Base-by-base conservation (phyloP, 176 grass and related monocot species). In the Hyparrhenia diplandra region DNA sequence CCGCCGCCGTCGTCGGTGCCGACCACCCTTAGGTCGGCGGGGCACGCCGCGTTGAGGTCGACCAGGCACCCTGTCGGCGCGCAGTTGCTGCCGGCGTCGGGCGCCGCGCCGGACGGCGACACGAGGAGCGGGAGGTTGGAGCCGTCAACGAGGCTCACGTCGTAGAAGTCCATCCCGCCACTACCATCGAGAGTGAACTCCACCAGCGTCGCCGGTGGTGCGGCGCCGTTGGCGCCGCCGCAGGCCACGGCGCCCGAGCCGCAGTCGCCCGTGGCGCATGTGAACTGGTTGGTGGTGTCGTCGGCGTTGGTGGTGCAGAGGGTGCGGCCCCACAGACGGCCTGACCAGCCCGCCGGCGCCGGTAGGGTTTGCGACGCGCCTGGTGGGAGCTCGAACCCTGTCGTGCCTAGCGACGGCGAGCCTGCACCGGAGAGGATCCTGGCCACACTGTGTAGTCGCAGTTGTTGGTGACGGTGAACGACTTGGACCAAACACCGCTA, bases 121-220 rank as follows among this genome's bases (percentile, higher is more conserved):
- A 60, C 57, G 4, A 60, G 57, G 23, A 60, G 23, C 10, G 57
- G 57, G 23, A 98, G 81, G 87, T 98, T 98, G 85, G 88, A 98
- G 1, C 95, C 95, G 74, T 98, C 95, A 24, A 98, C 92, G 1
- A 98, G 80, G 74, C 95, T 98, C 39, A 98, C 95, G 89, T 98
- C 95, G 85, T 98, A 98, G 81, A 86, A 98, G 79, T 98, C 95
- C 81, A 88, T 89, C 14, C 80, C 84, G 8, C 35, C 83, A n/a
- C 73, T 43, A 0, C 57, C 57, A 24, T 60, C 57, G 0, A 60
- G 57, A 10, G 57, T 60, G 57, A 60, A 60, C 57, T 60, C 57
- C 23, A 11, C 57, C 24, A 60, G 57, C 57, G 57, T 27, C 5
- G 57, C 57, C 4, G 57, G 57, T 1, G 57, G 57, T 1, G 57